These are phyloP conservation scores for Tetracladium marchalianum DNA, from an alignment of 495 filamentous ascomycete species.

Conservation along the genomic window DNA sequence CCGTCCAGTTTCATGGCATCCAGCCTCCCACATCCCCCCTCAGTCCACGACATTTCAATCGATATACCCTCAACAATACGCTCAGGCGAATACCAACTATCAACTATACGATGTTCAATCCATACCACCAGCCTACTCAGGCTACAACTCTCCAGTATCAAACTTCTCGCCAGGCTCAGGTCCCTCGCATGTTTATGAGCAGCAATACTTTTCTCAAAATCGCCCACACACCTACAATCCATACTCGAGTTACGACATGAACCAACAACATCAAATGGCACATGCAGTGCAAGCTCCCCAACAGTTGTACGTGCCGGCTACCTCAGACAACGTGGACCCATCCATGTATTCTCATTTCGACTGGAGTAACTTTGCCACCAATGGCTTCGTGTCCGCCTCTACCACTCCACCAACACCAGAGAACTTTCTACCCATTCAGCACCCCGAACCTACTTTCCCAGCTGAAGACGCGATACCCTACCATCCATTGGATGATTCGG, in stretches of 20 bases:
- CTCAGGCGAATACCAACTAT: slow-evolving; percentile 3
- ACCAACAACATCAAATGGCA: not conserved
- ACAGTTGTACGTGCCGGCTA: not conserved
- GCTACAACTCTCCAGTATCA: slow-evolving; percentile 16
- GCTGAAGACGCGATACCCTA: slow-evolving; percentile 35
- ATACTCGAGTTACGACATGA: not conserved
- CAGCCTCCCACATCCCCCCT: slow-evolving; percentile 31
- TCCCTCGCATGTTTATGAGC: slow-evolving; percentile 13
- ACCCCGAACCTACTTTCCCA: slow-evolving; percentile 28
- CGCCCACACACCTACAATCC: not conserved
- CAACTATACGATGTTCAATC: slow-evolving; percentile 9
- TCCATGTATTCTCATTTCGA: slow-evolving; percentile 24
- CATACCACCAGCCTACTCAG: slow-evolving; percentile 15
- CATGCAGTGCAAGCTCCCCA: not conserved
- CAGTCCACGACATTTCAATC: slow-evolving; percentile 6
- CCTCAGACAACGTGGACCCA: slow-evolving; percentile 4
- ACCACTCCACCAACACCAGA: slow-evolving; percentile 54
- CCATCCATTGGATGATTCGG: slow-evolving; percentile 29
- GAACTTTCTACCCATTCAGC: slow-evolving; percentile 39
- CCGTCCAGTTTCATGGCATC: slow-evolving; percentile 66
- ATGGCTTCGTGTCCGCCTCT: slow-evolving; percentile 23
- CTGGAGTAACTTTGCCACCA: slow-evolving; percentile 31
- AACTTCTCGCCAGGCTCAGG: slow-evolving; percentile 15
- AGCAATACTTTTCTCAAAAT: slow-evolving; percentile 6
- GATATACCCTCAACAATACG: slow-evolving; percentile 1